phyloP scores from a whole-genome alignment of 495 filamentous ascomycete genomes.

The Penicillium herquei region DNA sequence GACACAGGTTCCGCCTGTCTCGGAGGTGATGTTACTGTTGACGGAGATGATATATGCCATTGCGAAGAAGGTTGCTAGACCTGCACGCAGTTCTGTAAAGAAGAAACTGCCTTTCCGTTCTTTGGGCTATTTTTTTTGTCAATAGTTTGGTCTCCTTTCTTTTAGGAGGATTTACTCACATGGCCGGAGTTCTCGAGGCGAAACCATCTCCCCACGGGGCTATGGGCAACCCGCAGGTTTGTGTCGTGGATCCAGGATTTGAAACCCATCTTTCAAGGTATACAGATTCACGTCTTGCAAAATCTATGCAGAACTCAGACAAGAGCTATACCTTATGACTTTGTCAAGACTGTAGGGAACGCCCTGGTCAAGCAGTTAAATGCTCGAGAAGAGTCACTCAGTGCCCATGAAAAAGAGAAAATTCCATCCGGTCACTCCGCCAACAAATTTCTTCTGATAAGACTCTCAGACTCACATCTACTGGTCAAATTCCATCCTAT shows the following conservation, averaged over 20 bases:
- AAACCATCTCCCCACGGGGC: constrained; percentile 69
- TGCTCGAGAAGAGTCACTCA: neutral
- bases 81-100: constrained; percentile 76
- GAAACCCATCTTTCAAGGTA: constrained; percentile 23
- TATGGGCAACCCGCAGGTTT: constrained; percentile 55
- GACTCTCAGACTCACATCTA: constrained; percentile 18
- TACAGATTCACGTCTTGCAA: neutral
- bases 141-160: too few relatives aligned
- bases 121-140: constrained; percentile 36
- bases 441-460: constrained; percentile 25
- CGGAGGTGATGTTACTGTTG: constrained; percentile 67
- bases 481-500: constrained; percentile 1
- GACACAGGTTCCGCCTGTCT: constrained; percentile 71
- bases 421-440: constrained; percentile 14
- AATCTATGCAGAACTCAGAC: neutral
- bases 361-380: too few relatives aligned
- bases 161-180: constrained; percentile 42
- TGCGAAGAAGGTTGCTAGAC: constrained; percentile 79
- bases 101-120: constrained; percentile 75
- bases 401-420: constrained; percentile 4
- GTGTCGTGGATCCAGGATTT: constrained; percentile 50
- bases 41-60: constrained; percentile 84
- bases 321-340: too few relatives aligned
- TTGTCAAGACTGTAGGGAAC: too few relatives aligned
- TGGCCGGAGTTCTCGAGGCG: constrained; percentile 71